Conservation (phyloP, 163 green algal genomes). For the Coccomyxa subellipsoidea region DNA sequence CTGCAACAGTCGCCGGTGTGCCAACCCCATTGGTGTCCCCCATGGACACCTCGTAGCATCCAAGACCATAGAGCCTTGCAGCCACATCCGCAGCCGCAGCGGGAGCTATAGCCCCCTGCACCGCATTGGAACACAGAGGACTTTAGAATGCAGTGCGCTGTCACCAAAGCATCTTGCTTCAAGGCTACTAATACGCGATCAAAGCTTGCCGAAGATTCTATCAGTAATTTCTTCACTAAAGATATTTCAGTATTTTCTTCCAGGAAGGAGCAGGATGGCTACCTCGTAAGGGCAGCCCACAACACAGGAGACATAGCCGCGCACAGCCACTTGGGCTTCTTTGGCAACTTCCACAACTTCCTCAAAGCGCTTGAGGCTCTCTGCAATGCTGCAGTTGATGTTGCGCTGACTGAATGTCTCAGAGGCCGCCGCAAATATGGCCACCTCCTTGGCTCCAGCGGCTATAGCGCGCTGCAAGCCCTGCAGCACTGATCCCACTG, state of each 20-base stretch:
- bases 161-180: too few relatives aligned
- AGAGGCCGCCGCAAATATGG: conserved; percentile 81
- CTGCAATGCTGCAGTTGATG: conserved; percentile 73
- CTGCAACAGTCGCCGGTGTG: conserved; percentile 55
- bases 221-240: too few relatives aligned
- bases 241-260: too few relatives aligned
- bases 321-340: conserved; percentile 44
- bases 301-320: conserved; percentile 83
- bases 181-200: too few relatives aligned
- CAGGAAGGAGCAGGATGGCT: too few relatives aligned
- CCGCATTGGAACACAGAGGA: too few relatives aligned
- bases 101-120: conserved; percentile 25
- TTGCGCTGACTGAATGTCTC: conserved; percentile 82
- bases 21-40: conserved; percentile 83
- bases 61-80: conserved; percentile 64
- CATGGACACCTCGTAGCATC: conserved; percentile 87
- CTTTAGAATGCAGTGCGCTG: too few relatives aligned
- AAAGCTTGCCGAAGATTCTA: too few relatives aligned
- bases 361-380: conserved; percentile 69
- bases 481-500: conserved; percentile 31
- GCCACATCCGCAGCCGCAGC: conserved; percentile 62
- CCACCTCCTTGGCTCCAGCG: conserved; percentile 71
- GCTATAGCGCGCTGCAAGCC: conserved; percentile 62
- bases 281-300: conserved; percentile 79
- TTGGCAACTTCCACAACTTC: conserved; percentile 55